Evolutionary conservation across 2,329 filamentous ascomycete genomes (phyloP).

Genomic region (Aspergillus ochraceus): DNA sequence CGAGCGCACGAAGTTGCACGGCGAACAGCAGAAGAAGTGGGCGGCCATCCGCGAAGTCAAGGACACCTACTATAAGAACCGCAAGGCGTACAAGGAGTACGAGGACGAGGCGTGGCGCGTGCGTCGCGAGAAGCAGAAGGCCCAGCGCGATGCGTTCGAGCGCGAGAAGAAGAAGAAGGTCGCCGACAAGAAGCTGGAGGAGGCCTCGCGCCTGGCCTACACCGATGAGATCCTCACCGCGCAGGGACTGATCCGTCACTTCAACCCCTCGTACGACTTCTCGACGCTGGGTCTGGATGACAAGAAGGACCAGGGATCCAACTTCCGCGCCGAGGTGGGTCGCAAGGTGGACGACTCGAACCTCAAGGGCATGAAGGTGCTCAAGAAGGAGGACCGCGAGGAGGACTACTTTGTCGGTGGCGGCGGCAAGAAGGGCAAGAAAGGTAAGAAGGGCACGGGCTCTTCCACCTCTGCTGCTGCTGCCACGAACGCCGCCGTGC

Average conservation of each 20-base stretch:
- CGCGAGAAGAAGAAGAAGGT: slow-evolving; percentile 53
- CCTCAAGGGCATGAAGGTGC: slow-evolving; percentile 79
- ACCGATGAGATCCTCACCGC: slow-evolving; percentile 88
- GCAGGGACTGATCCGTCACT: slow-evolving; percentile 84
- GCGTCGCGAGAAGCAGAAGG: slow-evolving; percentile 73
- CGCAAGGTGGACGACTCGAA: slow-evolving; percentile 82
- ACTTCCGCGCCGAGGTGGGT: slow-evolving; percentile 74
- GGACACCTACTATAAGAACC: slow-evolving; percentile 80
- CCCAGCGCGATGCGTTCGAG: slow-evolving; percentile 65
- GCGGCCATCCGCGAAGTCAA: slow-evolving; percentile 79
- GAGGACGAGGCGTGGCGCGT: slow-evolving; percentile 80
- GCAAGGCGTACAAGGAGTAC: slow-evolving; percentile 78
- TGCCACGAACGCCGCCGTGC: slow-evolving; percentile 48
- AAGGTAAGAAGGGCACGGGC: slow-evolving; percentile 68
- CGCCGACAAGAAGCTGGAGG: slow-evolving; percentile 55
- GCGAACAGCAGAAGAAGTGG: slow-evolving; percentile 85
- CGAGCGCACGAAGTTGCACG: slow-evolving; percentile 79
- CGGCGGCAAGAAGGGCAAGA: slow-evolving; percentile 82
- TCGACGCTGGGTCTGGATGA: slow-evolving; percentile 55
- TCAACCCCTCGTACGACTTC: slow-evolving; percentile 79
- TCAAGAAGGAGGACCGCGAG: slow-evolving; percentile 83
- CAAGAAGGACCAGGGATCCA: slow-evolving; percentile 56
- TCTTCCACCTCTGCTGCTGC: slow-evolving; percentile 23
- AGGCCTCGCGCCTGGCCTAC: slow-evolving; percentile 72
- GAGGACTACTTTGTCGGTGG: slow-evolving; percentile 78